Percentiles rank a stretch among this genome's conserved stretches.
phyloP scores from a whole-genome alignment of 768 basidiomycete species.

The Scleroderma citrinum region DNA sequence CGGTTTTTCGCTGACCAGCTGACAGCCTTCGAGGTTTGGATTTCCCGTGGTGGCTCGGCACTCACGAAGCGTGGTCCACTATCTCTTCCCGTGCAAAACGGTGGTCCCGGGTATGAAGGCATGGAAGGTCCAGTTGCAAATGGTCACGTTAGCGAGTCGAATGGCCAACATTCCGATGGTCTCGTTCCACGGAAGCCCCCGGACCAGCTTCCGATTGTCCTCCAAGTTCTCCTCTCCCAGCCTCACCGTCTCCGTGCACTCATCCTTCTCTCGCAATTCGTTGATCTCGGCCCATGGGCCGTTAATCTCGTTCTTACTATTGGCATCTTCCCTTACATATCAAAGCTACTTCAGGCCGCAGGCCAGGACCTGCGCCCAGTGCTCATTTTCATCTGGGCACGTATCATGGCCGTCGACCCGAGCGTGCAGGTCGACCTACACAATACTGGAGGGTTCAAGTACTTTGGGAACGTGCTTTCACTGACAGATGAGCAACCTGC shows the following conservation, averaged over 20 bases:
- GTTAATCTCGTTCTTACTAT: slow-evolving; percentile 94
- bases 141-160: slow-evolving; percentile 11
- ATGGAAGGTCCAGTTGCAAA: slow-evolving; percentile 13
- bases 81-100: slow-evolving; percentile 53
- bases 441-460: slow-evolving; percentile 75
- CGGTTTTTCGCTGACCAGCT: slow-evolving; percentile 95
- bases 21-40: slow-evolving; percentile 98
- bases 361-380: slow-evolving; percentile 95
- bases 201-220: slow-evolving; percentile 94
- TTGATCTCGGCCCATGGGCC: slow-evolving; percentile 98
- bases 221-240: slow-evolving; percentile 95
- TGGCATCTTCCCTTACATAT: slow-evolving; percentile 98
- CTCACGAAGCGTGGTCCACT: slow-evolving; percentile 71
- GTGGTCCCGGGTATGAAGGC: slow-evolving; percentile 23
- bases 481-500: slow-evolving; percentile 54
- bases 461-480: slow-evolving; percentile 75
- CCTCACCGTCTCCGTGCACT: slow-evolving; percentile 93
- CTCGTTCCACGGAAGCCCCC: slow-evolving; percentile 88
- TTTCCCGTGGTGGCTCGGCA: slow-evolving; percentile 86
- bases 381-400: slow-evolving; percentile 97
- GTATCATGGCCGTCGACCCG: slow-evolving; percentile 94
- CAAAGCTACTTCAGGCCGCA: slow-evolving; percentile 91
- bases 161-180: slow-evolving; percentile 21
- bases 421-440: slow-evolving; percentile 87
- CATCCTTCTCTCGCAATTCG: slow-evolving; percentile 93